Evolutionary conservation across 202 grass and related monocot species (phyloP).

Genomic region (Carex sylvatica): DNA sequence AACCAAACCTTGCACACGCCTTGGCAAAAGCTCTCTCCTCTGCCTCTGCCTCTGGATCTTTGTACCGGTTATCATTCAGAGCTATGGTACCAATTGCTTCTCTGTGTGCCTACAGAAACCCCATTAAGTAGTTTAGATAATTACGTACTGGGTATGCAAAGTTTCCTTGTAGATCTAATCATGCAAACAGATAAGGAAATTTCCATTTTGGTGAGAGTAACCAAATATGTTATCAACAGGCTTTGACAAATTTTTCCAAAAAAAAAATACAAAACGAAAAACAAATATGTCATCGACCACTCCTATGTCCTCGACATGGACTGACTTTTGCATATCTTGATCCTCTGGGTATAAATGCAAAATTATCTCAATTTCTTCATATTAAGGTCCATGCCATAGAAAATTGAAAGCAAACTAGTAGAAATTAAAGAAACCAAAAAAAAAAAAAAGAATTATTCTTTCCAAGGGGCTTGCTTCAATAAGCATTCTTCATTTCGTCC

Average conservation of each 20-base stretch:
- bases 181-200: too few species aligned
- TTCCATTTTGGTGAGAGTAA: too few species aligned
- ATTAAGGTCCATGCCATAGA: not conserved
- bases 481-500: not conserved
- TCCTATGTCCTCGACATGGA: not conserved
- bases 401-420: not conserved
- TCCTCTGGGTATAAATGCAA: not conserved
- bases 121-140: not conserved
- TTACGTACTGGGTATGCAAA: not conserved
- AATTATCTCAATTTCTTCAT: not conserved
- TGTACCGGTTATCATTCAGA: conserved; percentile 37
- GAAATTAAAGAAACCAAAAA: not conserved
- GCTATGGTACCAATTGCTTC: conserved; percentile 63
- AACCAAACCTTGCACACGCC: conserved; percentile 64
- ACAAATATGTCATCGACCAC: not conserved
- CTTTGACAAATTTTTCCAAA: too few species aligned
- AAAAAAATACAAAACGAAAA: too few species aligned
- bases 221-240: too few species aligned
- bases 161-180: not conserved
- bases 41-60: conserved; percentile 48
- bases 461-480: not conserved
- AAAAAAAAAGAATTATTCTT: not conserved
- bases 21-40: conserved; percentile 64
- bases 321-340: not conserved
- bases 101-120: conserved; percentile 44